Evolutionary conservation across 176 grass and related monocot genomes (phyloP).

Genomic region (Ensete glaucum): DNA sequence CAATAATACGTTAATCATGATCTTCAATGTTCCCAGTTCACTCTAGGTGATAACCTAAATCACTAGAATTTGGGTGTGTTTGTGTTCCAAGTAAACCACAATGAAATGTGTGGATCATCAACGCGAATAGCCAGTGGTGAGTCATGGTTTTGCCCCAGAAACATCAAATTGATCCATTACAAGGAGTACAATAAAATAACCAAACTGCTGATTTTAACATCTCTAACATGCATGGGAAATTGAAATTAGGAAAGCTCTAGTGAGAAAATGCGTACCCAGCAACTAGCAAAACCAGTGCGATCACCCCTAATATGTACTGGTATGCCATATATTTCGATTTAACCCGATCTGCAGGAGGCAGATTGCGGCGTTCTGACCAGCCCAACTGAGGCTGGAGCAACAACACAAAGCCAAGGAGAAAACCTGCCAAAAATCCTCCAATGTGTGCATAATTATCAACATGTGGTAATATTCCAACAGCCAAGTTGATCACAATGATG

Average conservation of each 20-base stretch:
- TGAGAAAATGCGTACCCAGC: constrained; percentile 46
- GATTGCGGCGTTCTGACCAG: constrained; percentile 54
- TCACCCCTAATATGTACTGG: constrained; percentile 44
- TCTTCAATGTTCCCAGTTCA: not conserved
- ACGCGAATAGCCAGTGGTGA: not conserved
- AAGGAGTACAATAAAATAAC: not conserved
- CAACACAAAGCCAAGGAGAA: constrained; percentile 77
- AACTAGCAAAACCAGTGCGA: constrained; percentile 36
- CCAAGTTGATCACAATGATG: constrained; percentile 66
- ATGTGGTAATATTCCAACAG: constrained; percentile 76
- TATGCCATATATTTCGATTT: constrained; percentile 49
- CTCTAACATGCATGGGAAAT: not conserved
- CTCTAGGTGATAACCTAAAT: not conserved
- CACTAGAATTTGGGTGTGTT: not conserved
- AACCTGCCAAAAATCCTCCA: constrained; percentile 73
- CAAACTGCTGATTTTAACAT: not conserved
- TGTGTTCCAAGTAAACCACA: not conserved
- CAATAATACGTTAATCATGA: not conserved
- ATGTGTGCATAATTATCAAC: constrained; percentile 94
- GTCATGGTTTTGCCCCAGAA: not conserved
- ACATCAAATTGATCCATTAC: too few species aligned
- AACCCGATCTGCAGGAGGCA: constrained; percentile 40
- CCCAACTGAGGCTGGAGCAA: constrained; percentile 64
- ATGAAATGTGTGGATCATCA: not conserved
- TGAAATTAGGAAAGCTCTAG: not conserved